Percentiles rank a stretch among this genome's conserved stretches.
Evolutionary conservation across 768 basidiomycete genomes (phyloP).

Genomic region (Calocybe gangraenosa): DNA sequence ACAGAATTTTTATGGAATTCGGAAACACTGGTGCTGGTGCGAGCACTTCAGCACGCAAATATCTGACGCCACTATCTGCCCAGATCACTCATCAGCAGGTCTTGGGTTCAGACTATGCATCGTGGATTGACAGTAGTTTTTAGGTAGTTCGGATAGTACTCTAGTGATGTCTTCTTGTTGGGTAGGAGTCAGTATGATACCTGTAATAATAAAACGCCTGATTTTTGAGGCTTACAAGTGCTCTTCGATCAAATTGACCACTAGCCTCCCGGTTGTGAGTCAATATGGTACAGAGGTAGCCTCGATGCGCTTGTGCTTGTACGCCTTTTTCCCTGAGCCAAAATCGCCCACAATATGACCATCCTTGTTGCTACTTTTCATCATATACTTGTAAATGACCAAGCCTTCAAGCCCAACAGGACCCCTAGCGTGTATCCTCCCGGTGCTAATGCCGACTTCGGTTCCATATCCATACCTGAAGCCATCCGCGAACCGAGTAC

Average conservation of each 20-base stretch:
- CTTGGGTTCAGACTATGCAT: constrained; percentile 17
- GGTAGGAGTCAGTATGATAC: too few species aligned
- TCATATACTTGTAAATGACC: constrained; percentile 94
- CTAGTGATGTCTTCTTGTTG: not conserved
- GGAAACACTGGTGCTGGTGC: constrained; percentile 24
- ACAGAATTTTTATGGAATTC: constrained; percentile 22
- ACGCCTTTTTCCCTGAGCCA: constrained; percentile 70
- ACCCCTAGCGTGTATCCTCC: constrained; percentile 93
- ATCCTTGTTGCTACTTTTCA: constrained; percentile 65
- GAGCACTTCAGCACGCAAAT: constrained; percentile 18
- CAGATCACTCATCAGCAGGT: constrained; percentile 19
- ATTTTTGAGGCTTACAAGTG: too few species aligned
- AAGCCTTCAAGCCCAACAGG: constrained; percentile 94
- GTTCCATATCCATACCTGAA: constrained; percentile 97
- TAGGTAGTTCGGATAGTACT: not conserved
- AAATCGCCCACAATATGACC: constrained; percentile 91
- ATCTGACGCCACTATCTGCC: constrained; percentile 17
- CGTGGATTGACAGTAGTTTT: constrained; percentile 20
- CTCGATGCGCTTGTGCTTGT: constrained; percentile 56
- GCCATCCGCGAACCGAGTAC: constrained; percentile 94
- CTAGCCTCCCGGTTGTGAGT: too few species aligned
- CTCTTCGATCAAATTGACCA: too few species aligned
- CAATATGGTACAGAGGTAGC: constrained; percentile 45
- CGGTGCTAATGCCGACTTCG: constrained; percentile 96
- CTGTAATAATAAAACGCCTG: too few species aligned